Conservation (phyloP, 176 grass and related monocot species). For the Bothriochloa decipiens region DNA sequence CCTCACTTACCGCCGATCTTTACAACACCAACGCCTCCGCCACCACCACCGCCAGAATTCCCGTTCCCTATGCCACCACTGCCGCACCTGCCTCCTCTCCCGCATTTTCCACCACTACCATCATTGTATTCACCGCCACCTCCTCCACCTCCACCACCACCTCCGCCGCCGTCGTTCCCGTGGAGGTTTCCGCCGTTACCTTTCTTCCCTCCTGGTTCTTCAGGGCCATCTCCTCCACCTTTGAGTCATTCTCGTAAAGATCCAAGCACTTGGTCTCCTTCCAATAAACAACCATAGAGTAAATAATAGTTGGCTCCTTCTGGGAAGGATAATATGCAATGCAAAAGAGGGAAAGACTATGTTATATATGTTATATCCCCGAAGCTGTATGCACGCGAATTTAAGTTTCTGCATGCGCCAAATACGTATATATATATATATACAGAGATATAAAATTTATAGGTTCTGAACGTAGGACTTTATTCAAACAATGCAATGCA, state of each 20-base stretch:
- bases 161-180: constrained; percentile 44
- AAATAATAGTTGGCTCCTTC: neutral
- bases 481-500: neutral
- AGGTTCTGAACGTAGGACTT: neutral
- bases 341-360: too few species aligned
- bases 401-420: neutral
- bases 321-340: neutral
- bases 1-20: constrained; percentile 51
- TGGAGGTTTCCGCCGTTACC: constrained; percentile 70
- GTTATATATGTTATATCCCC: too few species aligned
- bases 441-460: neutral
- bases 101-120: constrained; percentile 39
- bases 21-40: constrained; percentile 41
- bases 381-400: neutral
- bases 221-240: constrained; percentile 48
- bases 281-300: constrained; percentile 31
- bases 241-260: constrained; percentile 38
- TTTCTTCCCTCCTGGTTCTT: constrained; percentile 47
- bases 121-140: constrained; percentile 42
- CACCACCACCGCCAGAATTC: constrained; percentile 34
- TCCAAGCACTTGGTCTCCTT: constrained; percentile 41
- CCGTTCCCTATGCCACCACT: constrained; percentile 48
- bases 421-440: neutral
- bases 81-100: constrained; percentile 54
- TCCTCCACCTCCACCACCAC: constrained; percentile 39